Evolutionary conservation across 352 stramenopile genomes (phyloP).

Genomic region (Phytophthora sansomeana): DNA sequence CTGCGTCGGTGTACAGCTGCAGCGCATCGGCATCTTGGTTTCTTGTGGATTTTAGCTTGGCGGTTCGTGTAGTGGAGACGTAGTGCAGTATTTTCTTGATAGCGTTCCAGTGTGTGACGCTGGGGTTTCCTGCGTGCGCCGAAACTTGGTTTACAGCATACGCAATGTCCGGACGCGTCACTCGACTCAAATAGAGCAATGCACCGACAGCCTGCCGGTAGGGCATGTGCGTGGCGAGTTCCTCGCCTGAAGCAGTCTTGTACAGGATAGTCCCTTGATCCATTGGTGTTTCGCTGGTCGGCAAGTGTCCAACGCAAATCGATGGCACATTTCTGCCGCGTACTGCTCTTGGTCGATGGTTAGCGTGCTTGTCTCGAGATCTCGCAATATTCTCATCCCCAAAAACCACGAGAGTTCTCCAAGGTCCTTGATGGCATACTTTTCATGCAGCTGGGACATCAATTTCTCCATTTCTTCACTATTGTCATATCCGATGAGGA

Average conservation of each 20-base stretch:
- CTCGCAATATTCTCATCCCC: neutral
- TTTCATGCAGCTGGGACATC: neutral
- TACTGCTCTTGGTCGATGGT: slow-evolving; percentile 14
- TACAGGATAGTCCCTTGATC: slow-evolving; percentile 1
- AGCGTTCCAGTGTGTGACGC: neutral
- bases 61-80: neutral
- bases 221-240: neutral
- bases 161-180: slow-evolving; percentile 3
- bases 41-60: neutral
- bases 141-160: slow-evolving; percentile 12
- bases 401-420: slow-evolving; percentile 8
- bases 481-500: slow-evolving; percentile 8
- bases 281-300: neutral
- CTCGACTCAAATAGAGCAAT: slow-evolving; percentile 9
- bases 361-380: neutral
- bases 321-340: neutral
- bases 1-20: neutral
- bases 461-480: neutral
- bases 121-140: neutral
- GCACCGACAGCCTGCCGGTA: slow-evolving; percentile 10
- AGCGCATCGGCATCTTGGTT: neutral
- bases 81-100: slow-evolving; percentile 10
- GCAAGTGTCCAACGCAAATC: slow-evolving; percentile 3
- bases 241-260: neutral
- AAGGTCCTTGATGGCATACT: slow-evolving; percentile 15